Conservation (phyloP, 1,284 basidiomycete genomes). For the Boletus mariae region DNA sequence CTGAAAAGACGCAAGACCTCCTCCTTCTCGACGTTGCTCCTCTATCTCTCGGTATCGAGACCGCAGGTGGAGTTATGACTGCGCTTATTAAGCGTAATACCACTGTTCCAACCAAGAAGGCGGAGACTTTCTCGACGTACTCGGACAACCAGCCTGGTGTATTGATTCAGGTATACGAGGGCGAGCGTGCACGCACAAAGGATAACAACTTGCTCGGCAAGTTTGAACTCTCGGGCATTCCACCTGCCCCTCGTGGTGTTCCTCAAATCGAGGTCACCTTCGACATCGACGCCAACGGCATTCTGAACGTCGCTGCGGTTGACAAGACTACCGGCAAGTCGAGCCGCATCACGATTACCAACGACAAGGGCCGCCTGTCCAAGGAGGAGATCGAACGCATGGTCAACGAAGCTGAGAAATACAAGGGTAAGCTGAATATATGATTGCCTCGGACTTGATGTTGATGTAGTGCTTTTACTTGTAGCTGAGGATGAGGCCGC, state of each 20-base stretch:
- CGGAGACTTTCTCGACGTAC: constrained; percentile 98
- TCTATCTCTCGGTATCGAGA: constrained; percentile 97
- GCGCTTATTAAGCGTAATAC: constrained; percentile 98
- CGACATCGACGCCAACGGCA: constrained; percentile 98
- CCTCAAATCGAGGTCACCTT: constrained; percentile 98
- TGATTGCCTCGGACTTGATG: neutral
- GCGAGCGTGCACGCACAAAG: constrained; percentile 98
- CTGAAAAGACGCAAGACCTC: constrained; percentile 96
- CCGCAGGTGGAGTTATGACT: constrained; percentile 98
- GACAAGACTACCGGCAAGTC: constrained; percentile 99
- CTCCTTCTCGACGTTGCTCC: constrained; percentile 97
- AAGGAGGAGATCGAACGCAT: constrained; percentile 99
- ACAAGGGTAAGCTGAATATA: constrained; percentile 56
- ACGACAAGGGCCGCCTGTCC: constrained; percentile 97
- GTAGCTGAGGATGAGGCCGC: constrained; percentile 79
- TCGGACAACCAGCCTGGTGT: constrained; percentile 99
- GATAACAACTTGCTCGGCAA: constrained; percentile 99
- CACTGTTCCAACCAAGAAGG: constrained; percentile 98
- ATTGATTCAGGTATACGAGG: constrained; percentile 98
- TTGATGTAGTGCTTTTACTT: constrained; percentile 17
- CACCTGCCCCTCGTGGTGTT: constrained; percentile 97
- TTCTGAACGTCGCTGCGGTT: constrained; percentile 92
- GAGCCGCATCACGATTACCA: constrained; percentile 95
- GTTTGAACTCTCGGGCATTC: constrained; percentile 98
- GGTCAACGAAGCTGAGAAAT: constrained; percentile 92